Base-by-base conservation (phyloP, 331 rosid genomes). In the Saraca asoca region DNA sequence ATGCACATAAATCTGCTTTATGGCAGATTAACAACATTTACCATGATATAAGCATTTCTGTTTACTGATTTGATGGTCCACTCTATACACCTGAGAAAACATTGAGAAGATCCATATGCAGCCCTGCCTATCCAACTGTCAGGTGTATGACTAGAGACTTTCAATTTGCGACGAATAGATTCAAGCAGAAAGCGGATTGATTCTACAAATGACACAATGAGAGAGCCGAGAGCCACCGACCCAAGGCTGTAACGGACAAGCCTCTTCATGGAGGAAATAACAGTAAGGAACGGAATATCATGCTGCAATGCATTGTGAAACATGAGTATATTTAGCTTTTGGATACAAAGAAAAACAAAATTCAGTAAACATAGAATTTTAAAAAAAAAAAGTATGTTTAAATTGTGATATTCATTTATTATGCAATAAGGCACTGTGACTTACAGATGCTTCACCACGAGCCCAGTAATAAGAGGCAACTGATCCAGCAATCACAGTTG, bases 401-500 rank as follows among this genome's bases (percentile, higher is more conserved):
- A 37, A 58, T 51, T 34, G 14, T 12, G 19, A 48, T 44, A 64
- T 45, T 31, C 46, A 79, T 59, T 42, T 12, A 62, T 24, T 17
- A 61, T 49, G 75, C 55, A 74, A 5, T 5, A 55, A 37, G 66
- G 74, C 63, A 65, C 53, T 61, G 76, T 34, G 67, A 78, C 98
- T 85, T 83, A 94, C 99, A 16, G 97, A 88, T 51, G 91, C 72
- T 73, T 90, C 96, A 37, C 89, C 95, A 15, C 80, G 82, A 53
- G 92, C 92, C 99, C 99, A 94, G 61, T 94, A 94, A 62, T 94
- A 94, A 44, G 97, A 84, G 51, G 99, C 97, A 35, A 94, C 95
- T 48, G 95, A 86, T 52, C 99, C 99, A 7, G 97, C 99, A 80
- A 94, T 83, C 49, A 94, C 92, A 0, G 99, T 88, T n/a, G 95